Evolutionary conservation across 1,284 basidiomycete genomes (phyloP), one percentile per base, ranked within the genome.

Genomic region (Agroathelia rolfsii): DNA sequence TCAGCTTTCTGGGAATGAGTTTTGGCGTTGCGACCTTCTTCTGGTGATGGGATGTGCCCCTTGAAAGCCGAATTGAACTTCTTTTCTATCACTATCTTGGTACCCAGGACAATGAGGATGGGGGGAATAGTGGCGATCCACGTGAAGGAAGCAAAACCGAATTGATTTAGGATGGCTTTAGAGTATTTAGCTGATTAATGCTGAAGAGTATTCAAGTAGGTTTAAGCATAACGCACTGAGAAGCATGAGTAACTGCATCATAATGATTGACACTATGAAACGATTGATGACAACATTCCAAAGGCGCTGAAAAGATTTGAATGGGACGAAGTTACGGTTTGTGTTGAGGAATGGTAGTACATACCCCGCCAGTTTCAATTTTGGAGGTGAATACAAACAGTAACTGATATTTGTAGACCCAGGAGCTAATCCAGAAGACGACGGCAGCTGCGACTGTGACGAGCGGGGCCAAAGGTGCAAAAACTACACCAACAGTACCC

Each of bases 221-320:
- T 12, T 27, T 16, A 9, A 27, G n/a, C 21, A 18, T 6, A 6
- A 69, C 83, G 46, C 53, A 90, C 87, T 94, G 28, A 93, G 66
- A 24, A 84, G 59, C 82, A 94, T 85, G 35, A 94, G 60, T 22
- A 76, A 53, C 49, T 92, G 85, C 85, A 90, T 89, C 42, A 94
- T 57, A 16, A 92, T 52, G 5, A 82, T 66, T 18, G 71, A 76
- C 30, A 73, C 64, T 14, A 94, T 58, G 14, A 95, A 58, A 33
- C 92, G 77, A 53, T 96, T 96, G 57, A 88, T 68, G 32, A 85
- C 72, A 13, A 92, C 79, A 49, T 94, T 93, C 90, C 90, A 96
- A 43, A 94, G 64, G 7, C 92, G 82, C 84, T 86, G 41, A 6
- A 27, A 21, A 29, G 28, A 22, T 15, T 16, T 12, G 11, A 26